phyloP scores from a whole-genome alignment of 2,329 filamentous ascomycete genomes.

The Volutella citrinella region DNA sequence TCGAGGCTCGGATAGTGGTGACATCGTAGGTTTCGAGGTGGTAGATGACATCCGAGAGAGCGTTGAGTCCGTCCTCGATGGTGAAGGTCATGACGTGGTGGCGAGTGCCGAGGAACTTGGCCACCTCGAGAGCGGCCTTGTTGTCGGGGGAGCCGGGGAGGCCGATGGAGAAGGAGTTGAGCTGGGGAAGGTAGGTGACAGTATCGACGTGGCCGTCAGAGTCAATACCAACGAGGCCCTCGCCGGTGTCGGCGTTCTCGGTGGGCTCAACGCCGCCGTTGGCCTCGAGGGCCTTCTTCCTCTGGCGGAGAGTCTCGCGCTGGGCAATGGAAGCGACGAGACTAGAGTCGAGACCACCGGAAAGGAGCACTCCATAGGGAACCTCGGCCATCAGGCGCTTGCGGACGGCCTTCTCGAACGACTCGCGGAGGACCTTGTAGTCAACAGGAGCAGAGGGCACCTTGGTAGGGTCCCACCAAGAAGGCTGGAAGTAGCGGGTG shows the following conservation, averaged over 20 bases:
- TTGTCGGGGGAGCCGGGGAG: conserved; percentile 91
- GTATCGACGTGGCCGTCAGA: conserved; percentile 87
- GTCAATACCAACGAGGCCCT: conserved; percentile 88
- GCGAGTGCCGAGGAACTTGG: conserved; percentile 94
- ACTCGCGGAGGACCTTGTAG: conserved; percentile 75
- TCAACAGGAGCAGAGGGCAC: conserved; percentile 80
- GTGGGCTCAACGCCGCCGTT: conserved; percentile 44
- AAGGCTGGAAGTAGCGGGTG: conserved; percentile 86
- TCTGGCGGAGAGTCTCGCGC: conserved; percentile 79
- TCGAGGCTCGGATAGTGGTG: conserved; percentile 96
- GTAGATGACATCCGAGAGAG: conserved; percentile 95
- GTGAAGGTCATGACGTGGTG: conserved; percentile 99
- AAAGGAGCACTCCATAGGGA: conserved; percentile 92
- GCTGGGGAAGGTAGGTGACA: conserved; percentile 85
- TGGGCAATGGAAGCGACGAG: conserved; percentile 94
- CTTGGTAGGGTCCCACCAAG: conserved; percentile 82
- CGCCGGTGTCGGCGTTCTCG: conserved; percentile 57
- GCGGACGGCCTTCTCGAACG: conserved; percentile 85
- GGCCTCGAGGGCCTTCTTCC: conserved; percentile 56
- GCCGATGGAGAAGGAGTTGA: conserved; percentile 99
- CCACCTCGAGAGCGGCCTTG: conserved; percentile 86
- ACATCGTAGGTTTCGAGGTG: conserved; percentile 98
- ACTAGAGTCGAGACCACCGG: conserved; percentile 93
- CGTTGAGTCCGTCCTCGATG: conserved; percentile 94
- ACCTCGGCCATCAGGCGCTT: conserved; percentile 99